phyloP scores from a whole-genome alignment of 495 filamentous ascomycete genomes.

The Penicillium longicatenatum region DNA sequence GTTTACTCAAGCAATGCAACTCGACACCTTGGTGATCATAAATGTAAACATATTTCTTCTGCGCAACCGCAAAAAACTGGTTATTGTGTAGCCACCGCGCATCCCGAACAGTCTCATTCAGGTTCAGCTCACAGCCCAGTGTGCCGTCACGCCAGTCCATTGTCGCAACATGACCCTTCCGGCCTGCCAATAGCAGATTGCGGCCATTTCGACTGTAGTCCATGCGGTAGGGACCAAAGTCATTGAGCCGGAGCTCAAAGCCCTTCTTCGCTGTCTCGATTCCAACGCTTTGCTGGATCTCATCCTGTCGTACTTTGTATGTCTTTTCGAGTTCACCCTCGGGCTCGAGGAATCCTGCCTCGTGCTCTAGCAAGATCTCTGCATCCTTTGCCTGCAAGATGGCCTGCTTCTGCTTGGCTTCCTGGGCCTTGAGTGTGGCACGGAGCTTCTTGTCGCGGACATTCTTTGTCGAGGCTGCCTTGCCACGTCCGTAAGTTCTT shows the following conservation, averaged over 20 bases:
- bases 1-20: constrained; percentile 84
- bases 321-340: constrained; percentile 88
- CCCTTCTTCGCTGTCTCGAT: constrained; percentile 86
- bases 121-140: constrained; percentile 84
- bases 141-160: constrained; percentile 97
- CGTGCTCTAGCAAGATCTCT: constrained; percentile 89
- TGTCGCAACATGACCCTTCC: constrained; percentile 93
- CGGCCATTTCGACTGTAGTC: constrained; percentile 91
- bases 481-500: constrained; percentile 81
- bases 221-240: constrained; percentile 79
- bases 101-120: constrained; percentile 86
- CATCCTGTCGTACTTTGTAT: constrained; percentile 87
- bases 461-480: constrained; percentile 56
- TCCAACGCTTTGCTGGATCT: constrained; percentile 73
- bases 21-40: constrained; percentile 90
- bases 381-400: constrained; percentile 84
- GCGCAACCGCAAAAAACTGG: constrained; percentile 94
- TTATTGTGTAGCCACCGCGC: constrained; percentile 94
- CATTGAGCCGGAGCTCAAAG: constrained; percentile 83
- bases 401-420: constrained; percentile 80
- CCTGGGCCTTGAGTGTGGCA: constrained; percentile 73
- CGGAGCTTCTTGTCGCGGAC: constrained; percentile 87
- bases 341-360: constrained; percentile 83
- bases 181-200: constrained; percentile 78
- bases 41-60: constrained; percentile 96